Conservation (phyloP, 2,329 filamentous ascomycete species). For the Fusarium miscanthi region DNA sequence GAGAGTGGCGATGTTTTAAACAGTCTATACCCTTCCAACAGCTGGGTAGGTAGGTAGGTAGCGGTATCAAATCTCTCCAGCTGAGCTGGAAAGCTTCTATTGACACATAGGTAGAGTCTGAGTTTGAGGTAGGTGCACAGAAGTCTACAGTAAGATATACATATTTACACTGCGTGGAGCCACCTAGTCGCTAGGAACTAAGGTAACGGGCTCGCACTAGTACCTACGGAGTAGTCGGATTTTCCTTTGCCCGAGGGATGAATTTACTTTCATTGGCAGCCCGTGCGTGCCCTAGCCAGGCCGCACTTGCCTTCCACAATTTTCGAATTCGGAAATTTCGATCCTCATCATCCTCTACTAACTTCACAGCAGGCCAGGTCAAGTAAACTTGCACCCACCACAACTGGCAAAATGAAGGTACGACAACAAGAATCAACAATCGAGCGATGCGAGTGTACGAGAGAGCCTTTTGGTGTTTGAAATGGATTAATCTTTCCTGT, state of each 20-base stretch:
- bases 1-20: not conserved
- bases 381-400: constrained; percentile 57
- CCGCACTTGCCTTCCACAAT: constrained; percentile 51
- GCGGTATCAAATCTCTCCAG: not conserved
- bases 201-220: constrained; percentile 7
- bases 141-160: not conserved
- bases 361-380: constrained; percentile 57
- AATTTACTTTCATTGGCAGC: constrained; percentile 49
- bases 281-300: constrained; percentile 52
- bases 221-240: constrained; percentile 1
- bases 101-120: not conserved
- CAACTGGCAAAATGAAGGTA: constrained; percentile 63
- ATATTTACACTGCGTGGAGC: constrained; percentile 12
- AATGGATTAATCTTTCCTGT: not conserved
- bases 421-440: constrained; percentile 32
- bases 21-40: not conserved
- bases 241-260: constrained; percentile 39
- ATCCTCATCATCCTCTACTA: constrained; percentile 48
- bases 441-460: not conserved
- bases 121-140: constrained; percentile 15
- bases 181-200: too few relatives aligned
- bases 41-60: not conserved
- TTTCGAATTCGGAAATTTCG: constrained; percentile 53
- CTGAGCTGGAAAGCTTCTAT: not conserved
- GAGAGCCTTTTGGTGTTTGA: not conserved